A percentile compares a stretch with the other conserved stretches of the same genome.
phyloP scores from a whole-genome alignment of 768 basidiomycete genomes.

The Auriscalpium orientale region DNA sequence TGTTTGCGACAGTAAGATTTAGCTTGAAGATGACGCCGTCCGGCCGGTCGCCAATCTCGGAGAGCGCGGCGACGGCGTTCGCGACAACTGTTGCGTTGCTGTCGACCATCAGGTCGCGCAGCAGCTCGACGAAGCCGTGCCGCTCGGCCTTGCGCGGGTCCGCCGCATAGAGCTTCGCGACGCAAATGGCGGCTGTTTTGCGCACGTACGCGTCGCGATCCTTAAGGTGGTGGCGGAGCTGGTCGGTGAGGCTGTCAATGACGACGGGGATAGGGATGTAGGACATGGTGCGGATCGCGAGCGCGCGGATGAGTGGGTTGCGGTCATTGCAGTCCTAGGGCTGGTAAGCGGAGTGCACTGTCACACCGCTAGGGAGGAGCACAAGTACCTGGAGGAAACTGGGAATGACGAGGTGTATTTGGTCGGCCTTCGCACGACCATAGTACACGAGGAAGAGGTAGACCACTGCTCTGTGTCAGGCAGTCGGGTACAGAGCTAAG shows the following conservation, averaged over 20 bases:
- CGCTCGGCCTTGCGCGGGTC: constrained; percentile 84
- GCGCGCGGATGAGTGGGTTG: constrained; percentile 92
- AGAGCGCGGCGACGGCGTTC: constrained; percentile 91
- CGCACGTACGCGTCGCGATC: constrained; percentile 97
- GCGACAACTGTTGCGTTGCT: constrained; percentile 94
- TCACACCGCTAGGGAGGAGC: background rate
- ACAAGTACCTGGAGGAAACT: constrained; percentile 6
- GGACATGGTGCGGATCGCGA: constrained; percentile 98
- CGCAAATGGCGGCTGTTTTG: constrained; percentile 97
- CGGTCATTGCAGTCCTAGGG: constrained; percentile 88
- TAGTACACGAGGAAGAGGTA: constrained; percentile 98
- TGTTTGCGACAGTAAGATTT: constrained; percentile 81
- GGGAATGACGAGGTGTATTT: constrained; percentile 47
- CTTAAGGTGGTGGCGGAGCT: constrained; percentile 84
- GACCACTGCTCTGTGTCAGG: constrained; percentile 58
- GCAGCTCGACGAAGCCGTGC: constrained; percentile 83
- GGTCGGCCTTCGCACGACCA: constrained; percentile 87
- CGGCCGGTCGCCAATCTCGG: constrained; percentile 94
- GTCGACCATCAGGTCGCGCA: constrained; percentile 90
- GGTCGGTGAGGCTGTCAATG: constrained; percentile 79
- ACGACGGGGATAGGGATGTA: constrained; percentile 93
- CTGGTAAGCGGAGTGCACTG: constrained; percentile 6
- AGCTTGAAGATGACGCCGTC: constrained; percentile 91
- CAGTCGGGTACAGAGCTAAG: background rate
- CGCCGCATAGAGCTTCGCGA: constrained; percentile 88